phyloP scores from a whole-genome alignment of 2,329 filamentous ascomycete species.

The Metarhizium guizhouense region DNA sequence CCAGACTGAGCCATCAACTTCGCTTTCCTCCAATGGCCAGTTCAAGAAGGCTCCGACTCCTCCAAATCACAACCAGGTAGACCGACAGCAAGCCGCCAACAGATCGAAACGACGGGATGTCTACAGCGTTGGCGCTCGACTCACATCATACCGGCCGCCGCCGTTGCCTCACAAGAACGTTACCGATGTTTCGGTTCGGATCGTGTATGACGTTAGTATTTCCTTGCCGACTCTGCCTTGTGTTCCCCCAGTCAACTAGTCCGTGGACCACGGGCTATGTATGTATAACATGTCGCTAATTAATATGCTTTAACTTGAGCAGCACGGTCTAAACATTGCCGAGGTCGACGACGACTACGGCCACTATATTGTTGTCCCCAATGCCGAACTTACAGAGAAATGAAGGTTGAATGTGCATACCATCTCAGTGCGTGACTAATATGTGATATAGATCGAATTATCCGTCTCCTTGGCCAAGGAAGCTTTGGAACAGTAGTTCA shows the following conservation, averaged over 20 bases:
- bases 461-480: conserved; percentile 85
- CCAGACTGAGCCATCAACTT: too few species aligned
- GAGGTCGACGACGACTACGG: conserved; percentile 95
- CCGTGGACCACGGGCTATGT: neutral
- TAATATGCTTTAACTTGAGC: conserved; percentile 10
- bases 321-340: conserved; percentile 42
- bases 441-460: conserved; percentile 65
- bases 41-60: conserved; percentile 62
- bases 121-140: conserved; percentile 61
- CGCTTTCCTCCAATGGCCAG: conserved; percentile 51
- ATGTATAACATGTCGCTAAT: conserved; percentile 1
- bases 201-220: conserved; percentile 52
- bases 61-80: conserved; percentile 77
- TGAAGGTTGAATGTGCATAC: conserved; percentile 60
- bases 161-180: conserved; percentile 86
- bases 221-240: neutral
- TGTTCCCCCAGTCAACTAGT: neutral
- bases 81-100: conserved; percentile 71
- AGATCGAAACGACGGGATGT: conserved; percentile 73
- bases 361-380: conserved; percentile 88
- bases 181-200: conserved; percentile 59
- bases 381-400: conserved; percentile 77
- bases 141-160: conserved; percentile 75
- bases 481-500: conserved; percentile 99
- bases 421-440: neutral